Evolutionary conservation across 441 rosid genomes (phyloP), one percentile per base, ranked within the genome.

Genomic region (Adansonia gregorii): DNA sequence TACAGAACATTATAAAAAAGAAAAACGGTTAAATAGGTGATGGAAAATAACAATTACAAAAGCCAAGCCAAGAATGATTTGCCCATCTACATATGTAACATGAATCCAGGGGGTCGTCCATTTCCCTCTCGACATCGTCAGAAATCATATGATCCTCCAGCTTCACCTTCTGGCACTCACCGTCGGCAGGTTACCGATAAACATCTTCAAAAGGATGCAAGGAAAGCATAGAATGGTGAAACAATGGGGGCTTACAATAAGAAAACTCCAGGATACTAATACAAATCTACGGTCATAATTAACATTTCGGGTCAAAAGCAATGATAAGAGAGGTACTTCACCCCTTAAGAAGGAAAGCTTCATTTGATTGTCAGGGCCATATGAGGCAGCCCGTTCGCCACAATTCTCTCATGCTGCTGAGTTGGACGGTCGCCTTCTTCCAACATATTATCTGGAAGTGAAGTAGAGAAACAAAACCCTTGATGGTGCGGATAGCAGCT

Each of bases 21-120:
- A 15, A 56, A 56, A 56, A 8, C 3, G 54, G 70, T n/a, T 66
- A 52, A 24, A 31, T 11, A 24, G n/a, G 12, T 5, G 39, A 70
- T 17, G 14, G 1, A 46, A 48, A 46, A 27, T 17, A 12, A 11
- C 58, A 69, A 49, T 46, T 24, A 52, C 27, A 61, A 17, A 55
- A 20, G 17, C 68, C 20, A 54, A 82, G 85, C 87, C 84, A 82
- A 85, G 85, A 82, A 82, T 82, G 84, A 82, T 68, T 82, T 78
- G 81, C 82, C 85, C 5, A 64, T 19, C 17, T 46, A 67, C 78
- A 64, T 60, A 12, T 51, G 12, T 39, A 10, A 52, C 58, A 15
- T 52, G 19, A 52, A 52, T 15, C n/a, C 1, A 15, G 17, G 41
- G 67, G 67, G 3, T 63, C 31, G 43, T 39, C 43, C 43, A 4